These are phyloP conservation scores for Aureobasidium sp. DNA, from an alignment of 2,329 filamentous ascomycete species.

Conservation along the genomic window DNA sequence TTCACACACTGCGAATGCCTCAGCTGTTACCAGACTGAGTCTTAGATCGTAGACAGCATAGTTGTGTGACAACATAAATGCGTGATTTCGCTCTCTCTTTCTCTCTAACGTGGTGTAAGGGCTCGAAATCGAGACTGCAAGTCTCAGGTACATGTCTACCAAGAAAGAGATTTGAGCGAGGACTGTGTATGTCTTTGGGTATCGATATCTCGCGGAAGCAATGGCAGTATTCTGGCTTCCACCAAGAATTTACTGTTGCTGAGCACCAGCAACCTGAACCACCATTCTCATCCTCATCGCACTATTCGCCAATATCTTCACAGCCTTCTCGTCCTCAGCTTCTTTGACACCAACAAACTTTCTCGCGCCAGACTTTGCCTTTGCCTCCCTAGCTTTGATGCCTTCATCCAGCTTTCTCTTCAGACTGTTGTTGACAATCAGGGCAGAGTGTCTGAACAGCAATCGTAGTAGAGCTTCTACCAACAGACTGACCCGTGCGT, in stretches of 20 bases:
- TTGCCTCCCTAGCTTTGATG: conserved; percentile 43
- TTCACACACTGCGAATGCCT: not conserved
- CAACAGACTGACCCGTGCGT: conserved; percentile 64
- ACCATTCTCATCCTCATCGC: conserved; percentile 26
- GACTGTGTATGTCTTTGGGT: too few species aligned
- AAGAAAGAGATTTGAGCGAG: too few species aligned
- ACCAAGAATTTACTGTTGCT: not conserved
- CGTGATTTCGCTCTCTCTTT: too few species aligned
- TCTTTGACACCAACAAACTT: conserved; percentile 35
- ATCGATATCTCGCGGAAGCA: too few species aligned
- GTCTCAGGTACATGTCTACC: too few species aligned
- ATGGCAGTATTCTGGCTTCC: not conserved
- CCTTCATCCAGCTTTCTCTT: conserved; percentile 45
- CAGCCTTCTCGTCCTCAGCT: conserved; percentile 32
- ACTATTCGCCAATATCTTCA: conserved; percentile 29
- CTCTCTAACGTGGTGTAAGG: too few species aligned
- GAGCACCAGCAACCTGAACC: not conserved
- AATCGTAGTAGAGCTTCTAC: conserved; percentile 59
- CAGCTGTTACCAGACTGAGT: too few species aligned
- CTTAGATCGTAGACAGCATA: too few species aligned
- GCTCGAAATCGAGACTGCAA: too few species aligned
- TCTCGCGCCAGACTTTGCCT: conserved; percentile 38
- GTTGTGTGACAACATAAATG: too few species aligned
- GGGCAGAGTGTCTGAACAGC: conserved; percentile 32
- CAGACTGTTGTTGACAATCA: conserved; percentile 31